These are phyloP conservation scores for Fonsecaea multimorphosa DNA, from an alignment of 2,329 filamentous ascomycete genomes.

Conservation along the genomic window DNA sequence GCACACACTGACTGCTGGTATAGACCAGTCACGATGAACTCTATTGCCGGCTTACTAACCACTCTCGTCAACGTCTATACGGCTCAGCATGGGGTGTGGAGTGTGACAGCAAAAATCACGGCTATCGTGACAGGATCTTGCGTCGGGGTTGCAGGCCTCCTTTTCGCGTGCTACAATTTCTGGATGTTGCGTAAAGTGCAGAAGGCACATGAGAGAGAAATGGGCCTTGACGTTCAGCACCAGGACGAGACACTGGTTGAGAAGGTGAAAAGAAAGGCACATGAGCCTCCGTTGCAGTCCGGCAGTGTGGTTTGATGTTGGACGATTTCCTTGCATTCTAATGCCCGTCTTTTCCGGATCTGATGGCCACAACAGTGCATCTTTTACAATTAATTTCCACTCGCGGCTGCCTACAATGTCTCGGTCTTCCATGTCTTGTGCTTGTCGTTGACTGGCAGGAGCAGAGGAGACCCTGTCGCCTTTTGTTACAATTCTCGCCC, in stretches of 20 bases:
- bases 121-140: constrained; percentile 39
- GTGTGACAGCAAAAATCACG: constrained; percentile 42
- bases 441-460: background rate
- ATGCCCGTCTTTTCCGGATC: background rate
- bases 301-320: constrained; percentile 26
- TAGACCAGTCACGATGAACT: constrained; percentile 52
- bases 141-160: constrained; percentile 32
- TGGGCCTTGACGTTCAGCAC: constrained; percentile 35
- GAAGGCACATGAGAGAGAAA: constrained; percentile 43
- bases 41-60: constrained; percentile 57
- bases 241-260: constrained; percentile 33
- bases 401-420: background rate
- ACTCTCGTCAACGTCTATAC: constrained; percentile 58
- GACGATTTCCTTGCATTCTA: background rate
- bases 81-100: constrained; percentile 43
- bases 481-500: background rate
- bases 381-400: background rate
- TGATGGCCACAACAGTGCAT: too few species aligned
- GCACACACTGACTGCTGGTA: constrained; percentile 14
- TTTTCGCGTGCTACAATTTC: constrained; percentile 49
- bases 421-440: background rate
- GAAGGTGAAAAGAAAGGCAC: constrained; percentile 34
- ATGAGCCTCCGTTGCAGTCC: constrained; percentile 28
- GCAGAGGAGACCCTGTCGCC: background rate
- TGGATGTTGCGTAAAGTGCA: constrained; percentile 45